A percentile compares a stretch with the other conserved stretches of the same genome.
Evolutionary conservation across 2,329 filamentous ascomycete species (phyloP).

Genomic region (Aurifilum marmelostoma): DNA sequence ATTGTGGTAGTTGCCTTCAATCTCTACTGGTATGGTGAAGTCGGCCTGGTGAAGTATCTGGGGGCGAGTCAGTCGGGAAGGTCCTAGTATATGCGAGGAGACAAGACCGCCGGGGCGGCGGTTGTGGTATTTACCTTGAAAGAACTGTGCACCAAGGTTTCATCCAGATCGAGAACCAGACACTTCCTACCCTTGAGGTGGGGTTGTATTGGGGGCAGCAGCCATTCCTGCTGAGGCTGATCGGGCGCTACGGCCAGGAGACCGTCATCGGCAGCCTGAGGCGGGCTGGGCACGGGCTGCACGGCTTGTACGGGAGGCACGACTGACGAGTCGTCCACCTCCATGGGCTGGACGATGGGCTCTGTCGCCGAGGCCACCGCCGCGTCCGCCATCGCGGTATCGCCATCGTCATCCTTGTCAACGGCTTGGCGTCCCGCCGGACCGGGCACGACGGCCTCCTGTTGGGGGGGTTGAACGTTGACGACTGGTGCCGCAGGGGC

Average conservation of each 20-base stretch:
- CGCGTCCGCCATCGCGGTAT: slow-evolving; percentile 70
- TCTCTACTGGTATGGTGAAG: slow-evolving; percentile 98
- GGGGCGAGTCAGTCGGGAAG: neutral
- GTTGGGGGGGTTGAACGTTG: slow-evolving; percentile 45
- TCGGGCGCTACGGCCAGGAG: slow-evolving; percentile 48
- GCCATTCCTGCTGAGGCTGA: slow-evolving; percentile 63
- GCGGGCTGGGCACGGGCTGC: slow-evolving; percentile 40
- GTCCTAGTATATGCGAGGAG: neutral
- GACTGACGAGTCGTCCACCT: slow-evolving; percentile 43
- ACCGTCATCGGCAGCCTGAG: slow-evolving; percentile 45
- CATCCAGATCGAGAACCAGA: slow-evolving; percentile 91
- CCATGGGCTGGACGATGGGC: slow-evolving; percentile 23
- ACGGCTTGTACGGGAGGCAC: slow-evolving; percentile 52
- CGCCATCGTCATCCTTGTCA: slow-evolving; percentile 57
- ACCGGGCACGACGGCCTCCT: slow-evolving; percentile 24
- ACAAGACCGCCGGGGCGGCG: neutral
- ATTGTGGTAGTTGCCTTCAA: slow-evolving; percentile 98
- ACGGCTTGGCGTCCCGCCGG: slow-evolving; percentile 27
- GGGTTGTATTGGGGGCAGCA: slow-evolving; percentile 81
- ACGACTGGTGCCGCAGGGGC: slow-evolving; percentile 43
- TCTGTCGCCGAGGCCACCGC: slow-evolving; percentile 43
- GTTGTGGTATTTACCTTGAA: slow-evolving; percentile 78
- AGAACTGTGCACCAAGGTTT: slow-evolving; percentile 96
- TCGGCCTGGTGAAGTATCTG: slow-evolving; percentile 97
- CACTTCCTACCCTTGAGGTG: slow-evolving; percentile 89